Base-by-base conservation (phyloP, 164 flowering plant species). In the Chimonanthus salicifolius region DNA sequence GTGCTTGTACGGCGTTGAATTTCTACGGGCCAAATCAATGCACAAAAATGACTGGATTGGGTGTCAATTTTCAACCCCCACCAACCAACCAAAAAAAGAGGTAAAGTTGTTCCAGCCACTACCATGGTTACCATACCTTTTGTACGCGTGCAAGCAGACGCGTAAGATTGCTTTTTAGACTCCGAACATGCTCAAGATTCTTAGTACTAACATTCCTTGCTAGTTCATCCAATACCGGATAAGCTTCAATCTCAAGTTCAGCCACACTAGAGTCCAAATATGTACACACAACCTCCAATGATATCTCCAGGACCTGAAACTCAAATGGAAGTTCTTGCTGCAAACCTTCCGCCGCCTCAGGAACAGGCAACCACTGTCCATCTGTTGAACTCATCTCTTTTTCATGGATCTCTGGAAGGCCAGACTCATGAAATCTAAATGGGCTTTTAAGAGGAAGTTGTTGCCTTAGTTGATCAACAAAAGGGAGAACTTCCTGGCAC, bases 141-240 rank as follows among this genome's bases (percentile, higher is more conserved):
- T 94, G 97, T 7, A 94, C 97, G 66, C 94, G 93, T 18, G 98
- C 98, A 83, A 94, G 98, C 66, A 92, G 74, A 65, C 88, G 91
- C 3, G 98, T 94, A 54, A 94, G 97, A 77, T 88, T 90, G 82
- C 95, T 94, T 83, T 94, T 94, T 81, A 92, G 80, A 80, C 90
- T 92, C 51, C 98, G 79, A 20, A 92, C 95, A 70, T 72, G 91
- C 83, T 92, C 97, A 73, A 92, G 97, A 83, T 90, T 94, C 82
- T 91, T 90, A 20, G 94, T 11, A 13, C 3, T 54, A 11, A 92
- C 97, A 81, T 88, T 89, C 76, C 85, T 86, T 51, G 97, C 94
- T 78, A 92, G 79, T 76, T 94, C 97, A 80, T 94, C 98, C 80
- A 94, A 74, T 33, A 90, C 88, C 54, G 97, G 97, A 74, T 90